Evolutionary conservation across 352 stramenopile genomes (phyloP), one percentile per base, ranked within the genome.

Genomic region (Pythium brachiatum): DNA sequence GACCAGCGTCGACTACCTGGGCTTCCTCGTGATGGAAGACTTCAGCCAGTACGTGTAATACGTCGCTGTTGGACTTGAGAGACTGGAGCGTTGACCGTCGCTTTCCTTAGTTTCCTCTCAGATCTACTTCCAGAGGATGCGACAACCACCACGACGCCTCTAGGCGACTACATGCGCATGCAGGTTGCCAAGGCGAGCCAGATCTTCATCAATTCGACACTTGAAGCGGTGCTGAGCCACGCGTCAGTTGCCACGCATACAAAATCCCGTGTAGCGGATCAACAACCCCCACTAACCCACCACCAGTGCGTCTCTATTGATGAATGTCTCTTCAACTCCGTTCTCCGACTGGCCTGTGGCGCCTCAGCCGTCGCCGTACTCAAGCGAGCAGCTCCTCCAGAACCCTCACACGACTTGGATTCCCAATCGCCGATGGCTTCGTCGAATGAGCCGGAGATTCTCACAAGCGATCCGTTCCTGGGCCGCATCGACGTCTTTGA

Each of bases 271-370:
- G n/a, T 2, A 7, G 15, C n/a, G 11, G 54, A 70, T 3, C 46
- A 57, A 15, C 41, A 26, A 13, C 3, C 34, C 9, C 15, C 41
- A 7, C 26, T 20, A 2, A 25, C 41, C 25, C 50, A 25, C 27
- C 20, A 70, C 60, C 41, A 83, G 51, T 72, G 70, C 31, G 56
- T 87, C 18, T 57, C 61, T 1, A 71, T 78, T 6, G 75, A 85
- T 21, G 73, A 89, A 46, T 66, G 71, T 13, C 73, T 88, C 50
- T 89, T 88, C 67, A 88, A 79, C 31, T 52, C 83, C 2, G 62
- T 86, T 9, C 60, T 88, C 5, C 77, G 72, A 6, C 70, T 91
- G 36, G 78, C 76, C 15, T 82, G 76, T 43, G 82, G 79, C 9
- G 59, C 64, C 16, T 66, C 57, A 27, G 68, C 62, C 3, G 61